Evolutionary conservation across 352 stramenopile genomes (phyloP), one percentile per base, ranked within the genome.

Genomic region (Pythium phragmiticola): DNA sequence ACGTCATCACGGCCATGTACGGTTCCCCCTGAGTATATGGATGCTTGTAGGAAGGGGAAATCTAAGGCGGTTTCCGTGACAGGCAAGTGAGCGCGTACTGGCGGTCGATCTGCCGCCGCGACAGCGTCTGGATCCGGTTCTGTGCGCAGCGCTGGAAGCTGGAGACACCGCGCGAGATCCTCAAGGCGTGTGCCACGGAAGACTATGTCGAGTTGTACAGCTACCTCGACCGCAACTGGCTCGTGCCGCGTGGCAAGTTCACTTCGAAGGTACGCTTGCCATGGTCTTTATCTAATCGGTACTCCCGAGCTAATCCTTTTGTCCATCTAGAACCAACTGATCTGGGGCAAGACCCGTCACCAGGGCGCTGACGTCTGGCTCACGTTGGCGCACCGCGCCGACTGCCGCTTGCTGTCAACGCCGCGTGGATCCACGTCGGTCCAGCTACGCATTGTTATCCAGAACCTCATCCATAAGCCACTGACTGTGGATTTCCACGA

Each of bases 351-450:
- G 26, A 80, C 68, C 23, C 75, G 81, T 1, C 77, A 88, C 14
- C 76, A 90, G 59, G 75, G 75, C n/a, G 75, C 81, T 3, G 81
- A 92, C 51, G 77, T 84, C 16, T 92, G 83, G 83, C 71, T 92
- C 51, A 90, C 80, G 5, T 66, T 92, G 28, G 83, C 79, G 11
- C 83, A 92, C 61, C 82, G 78, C 3, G 66, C 81, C 11, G 84
- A 92, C 60, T 92, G 83, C 67, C 74, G 80, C 36, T 69, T 84
- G 50, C 68, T 82, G 4, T 57, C 69, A 1, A 63, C 52, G 8
- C 53, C 56, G 13, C 68, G 61, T 3, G 75, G 56, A 19, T 69
- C 55, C 11, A 36, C 73, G 39, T 88, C 75, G 60, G 79, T 92
- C 45, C 81, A 92, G 57, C 67, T 92, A 26, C 83, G 83, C 8